These are phyloP conservation scores for Scheffersomyces quercinus DNA, from an alignment of 1,139 yeast species.

Conservation along the genomic window DNA sequence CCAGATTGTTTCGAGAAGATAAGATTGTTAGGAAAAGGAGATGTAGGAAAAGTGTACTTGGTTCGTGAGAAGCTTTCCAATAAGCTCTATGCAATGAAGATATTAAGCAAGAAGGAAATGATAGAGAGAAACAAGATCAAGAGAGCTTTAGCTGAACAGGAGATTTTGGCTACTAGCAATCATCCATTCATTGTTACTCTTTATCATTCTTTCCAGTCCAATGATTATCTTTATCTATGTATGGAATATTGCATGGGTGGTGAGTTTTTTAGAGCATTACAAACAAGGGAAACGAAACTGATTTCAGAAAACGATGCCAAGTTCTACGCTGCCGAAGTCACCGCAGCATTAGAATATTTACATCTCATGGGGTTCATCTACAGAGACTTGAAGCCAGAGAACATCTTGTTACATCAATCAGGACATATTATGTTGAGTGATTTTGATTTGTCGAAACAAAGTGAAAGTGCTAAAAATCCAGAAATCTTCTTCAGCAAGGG, in stretches of 20 bases:
- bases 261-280: conserved; percentile 94
- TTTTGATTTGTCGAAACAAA: conserved; percentile 91
- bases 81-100: conserved; percentile 89
- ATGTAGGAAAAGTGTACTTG: conserved; percentile 93
- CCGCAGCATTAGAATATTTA: conserved; percentile 93
- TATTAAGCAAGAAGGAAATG: conserved; percentile 88
- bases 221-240: conserved; percentile 88
- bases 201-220: conserved; percentile 95
- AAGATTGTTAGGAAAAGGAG: conserved; percentile 90
- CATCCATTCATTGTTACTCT: conserved; percentile 97
- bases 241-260: conserved; percentile 99
- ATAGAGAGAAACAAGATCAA: conserved; percentile 91
- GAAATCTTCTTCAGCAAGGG: conserved; percentile 36
- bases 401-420: conserved; percentile 86
- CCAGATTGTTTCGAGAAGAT: conserved; percentile 89
- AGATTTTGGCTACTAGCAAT: conserved; percentile 89
- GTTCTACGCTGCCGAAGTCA: conserved; percentile 95
- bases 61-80: conserved; percentile 80
- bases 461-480: conserved; percentile 66
- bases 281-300: conserved; percentile 84
- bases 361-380: conserved; percentile 97
- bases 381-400: conserved; percentile 94
- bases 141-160: conserved; percentile 94
- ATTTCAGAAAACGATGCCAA: conserved; percentile 86
- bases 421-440: conserved; percentile 98